Base-by-base conservation (phyloP, 139 green algal genomes). In the Gonium pectorale region DNA sequence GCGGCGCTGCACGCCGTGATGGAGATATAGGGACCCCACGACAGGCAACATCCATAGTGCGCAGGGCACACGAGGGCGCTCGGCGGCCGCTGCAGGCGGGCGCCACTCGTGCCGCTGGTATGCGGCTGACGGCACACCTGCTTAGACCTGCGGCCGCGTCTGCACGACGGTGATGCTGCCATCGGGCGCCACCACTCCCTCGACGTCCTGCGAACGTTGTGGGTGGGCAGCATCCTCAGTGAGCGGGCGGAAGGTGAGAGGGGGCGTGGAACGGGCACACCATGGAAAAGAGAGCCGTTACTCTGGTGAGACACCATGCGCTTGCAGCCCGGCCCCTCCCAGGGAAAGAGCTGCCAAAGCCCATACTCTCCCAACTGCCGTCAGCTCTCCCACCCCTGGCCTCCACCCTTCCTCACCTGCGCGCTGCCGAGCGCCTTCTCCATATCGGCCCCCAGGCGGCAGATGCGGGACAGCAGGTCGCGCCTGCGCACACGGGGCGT, bases 121-220 rank as follows among this genome's bases (percentile, higher is more conserved):
- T 15, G 46, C 46, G 13, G 46, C 46, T 15, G 46, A 11, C 11
- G 63, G n/a, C n/a, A n/a, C n/a, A n/a, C 38, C 41, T 60, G 52
- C 64, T 90, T 83, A 98, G 79, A 98, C 95, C 83, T 98, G 96
- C 8, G 97, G 97, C 37, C 97, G 87, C 5, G 97, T 99, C 93
- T 99, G 97, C 84, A 99, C 97, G 7, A 99, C 93, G 8, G 92
- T 96, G 54, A 99, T 90, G 35, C 86, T 84, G 63, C 94, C 94
- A 54, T 99, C 94, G 0, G 87, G 85, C 46, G 92, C 94, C 49
- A 99, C 93, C 44, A 96, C 94, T 5, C 97, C 97, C 89, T 99
- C 97, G 59, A 99, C 93, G 83, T 99, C 97, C 90, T 99, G 96
- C 29, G n/a, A n/a, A n/a, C n/a, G n/a, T n/a, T n/a, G n/a, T n/a